These are phyloP conservation scores for Neonectria ditissima DNA, from an alignment of 2,329 filamentous ascomycete genomes.

Conservation along the genomic window DNA sequence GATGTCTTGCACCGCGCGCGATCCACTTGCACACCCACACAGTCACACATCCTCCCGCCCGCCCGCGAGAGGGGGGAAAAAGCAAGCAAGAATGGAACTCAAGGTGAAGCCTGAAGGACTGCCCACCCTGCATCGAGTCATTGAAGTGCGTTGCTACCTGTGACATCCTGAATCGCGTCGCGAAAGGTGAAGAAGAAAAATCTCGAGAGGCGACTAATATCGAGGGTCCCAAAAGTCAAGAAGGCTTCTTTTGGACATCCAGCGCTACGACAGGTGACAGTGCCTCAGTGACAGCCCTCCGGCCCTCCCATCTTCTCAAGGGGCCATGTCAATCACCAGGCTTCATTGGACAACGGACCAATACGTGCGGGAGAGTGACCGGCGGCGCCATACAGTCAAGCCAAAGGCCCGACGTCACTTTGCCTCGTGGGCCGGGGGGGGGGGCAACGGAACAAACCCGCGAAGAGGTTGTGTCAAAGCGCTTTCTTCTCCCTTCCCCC, in stretches of 20 bases:
- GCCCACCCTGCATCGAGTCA: neutral
- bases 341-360: neutral
- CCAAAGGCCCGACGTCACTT: neutral
- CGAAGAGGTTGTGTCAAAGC: neutral
- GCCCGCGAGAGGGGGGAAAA: neutral
- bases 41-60: neutral
- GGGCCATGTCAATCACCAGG: neutral
- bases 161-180: neutral
- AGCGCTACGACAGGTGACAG: neutral
- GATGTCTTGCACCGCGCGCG: neutral
- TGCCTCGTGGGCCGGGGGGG: neutral
- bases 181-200: too few species aligned
- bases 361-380: conserved; percentile 1
- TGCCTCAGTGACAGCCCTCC: neutral
- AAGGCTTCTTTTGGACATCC: neutral
- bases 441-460: neutral
- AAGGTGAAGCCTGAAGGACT: neutral
- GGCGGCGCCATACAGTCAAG: neutral
- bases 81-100: neutral
- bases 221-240: neutral
- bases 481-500: neutral
- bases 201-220: neutral
- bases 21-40: conserved; percentile 18
- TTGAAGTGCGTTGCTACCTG: too few species aligned
- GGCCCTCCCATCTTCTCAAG: neutral